Conservation (phyloP, 495 filamentous ascomycete genomes). For the Daldinia decipiens region DNA sequence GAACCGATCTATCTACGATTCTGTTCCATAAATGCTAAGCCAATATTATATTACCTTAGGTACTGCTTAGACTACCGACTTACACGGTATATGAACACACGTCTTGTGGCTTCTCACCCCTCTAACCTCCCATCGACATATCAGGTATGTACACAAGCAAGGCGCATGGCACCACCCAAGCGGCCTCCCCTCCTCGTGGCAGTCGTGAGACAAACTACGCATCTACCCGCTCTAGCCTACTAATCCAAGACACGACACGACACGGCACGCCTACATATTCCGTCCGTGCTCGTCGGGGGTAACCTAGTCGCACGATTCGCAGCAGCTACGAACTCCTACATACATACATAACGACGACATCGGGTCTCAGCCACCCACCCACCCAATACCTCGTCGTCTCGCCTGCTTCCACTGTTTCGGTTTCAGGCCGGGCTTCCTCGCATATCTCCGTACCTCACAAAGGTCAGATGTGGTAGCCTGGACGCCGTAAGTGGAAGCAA, state of each 20-base stretch:
- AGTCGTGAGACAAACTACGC: neutral
- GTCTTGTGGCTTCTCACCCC: neutral
- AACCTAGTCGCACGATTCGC: neutral
- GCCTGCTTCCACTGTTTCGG: neutral
- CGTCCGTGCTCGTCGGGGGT: neutral
- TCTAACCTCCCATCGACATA: neutral
- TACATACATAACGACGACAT: neutral
- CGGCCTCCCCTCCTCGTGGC: neutral
- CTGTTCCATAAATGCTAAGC: neutral
- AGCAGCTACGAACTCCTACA: neutral
- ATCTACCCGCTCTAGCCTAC: neutral
- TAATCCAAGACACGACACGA: constrained; percentile 1
- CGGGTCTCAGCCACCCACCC: neutral
- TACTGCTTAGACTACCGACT: neutral
- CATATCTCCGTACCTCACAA: neutral
- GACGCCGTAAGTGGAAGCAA: neutral
- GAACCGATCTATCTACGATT: constrained; percentile 2
- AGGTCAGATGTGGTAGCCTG: neutral
- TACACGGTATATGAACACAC: neutral
- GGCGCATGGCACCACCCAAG: neutral
- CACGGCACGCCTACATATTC: too few relatives aligned
- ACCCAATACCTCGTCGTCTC: neutral
- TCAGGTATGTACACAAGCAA: neutral
- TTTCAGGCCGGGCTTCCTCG: neutral
- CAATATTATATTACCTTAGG: too few relatives aligned